Base-by-base conservation (phyloP, 2,329 filamentous ascomycete genomes). In the Fusarium ambrosium region DNA sequence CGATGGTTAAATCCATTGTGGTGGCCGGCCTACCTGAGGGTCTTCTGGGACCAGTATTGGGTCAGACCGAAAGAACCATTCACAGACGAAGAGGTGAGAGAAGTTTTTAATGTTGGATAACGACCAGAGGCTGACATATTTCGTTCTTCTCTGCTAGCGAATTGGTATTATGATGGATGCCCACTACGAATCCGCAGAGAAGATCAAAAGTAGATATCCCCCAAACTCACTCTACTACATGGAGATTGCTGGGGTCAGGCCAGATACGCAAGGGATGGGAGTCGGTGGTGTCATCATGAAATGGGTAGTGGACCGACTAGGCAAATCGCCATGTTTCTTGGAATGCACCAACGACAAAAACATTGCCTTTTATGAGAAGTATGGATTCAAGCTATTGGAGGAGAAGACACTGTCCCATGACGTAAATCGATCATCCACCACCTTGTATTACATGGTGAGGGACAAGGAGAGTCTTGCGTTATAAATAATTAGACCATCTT, bases 1-100 rank as follows among this genome's bases (percentile, higher is more conserved):
- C 53, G 65, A 32, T 71, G 68, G 68, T 10, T 71, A 1, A 71
- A 53, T 14, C 68, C 68, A 3, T 24, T 34, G 16, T 71, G 68
- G 68, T 71, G 68, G 68, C 24, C 34, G 16, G 27, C 60, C 18
- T 71, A 68, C n/a, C 7, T 64, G 18, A 60, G 37, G 14, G 36
- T 64, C 16, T 27, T 62, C 4, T 64, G 64, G 65, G 65, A 71
- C n/a, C 13, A 34, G 4, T 24, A 55, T 22, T 68, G 60, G 68
- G 24, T 24, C 14, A 60, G 37, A 24, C 65, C 68, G 18, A 32
- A 18, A 16, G 68, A 71, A 18, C 45, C 65, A 16, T 64, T 65
- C 3, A 55, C 36, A 7, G 36, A 61, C 4, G 61, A 61, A 41
- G 13, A 37, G 27, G 53, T 58, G 34, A 58, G 53, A n/a, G 14